Evolutionary conservation across 768 basidiomycete genomes (phyloP), one percentile per base, ranked within the genome.

Genomic region (Boletus subcaerulescens): DNA sequence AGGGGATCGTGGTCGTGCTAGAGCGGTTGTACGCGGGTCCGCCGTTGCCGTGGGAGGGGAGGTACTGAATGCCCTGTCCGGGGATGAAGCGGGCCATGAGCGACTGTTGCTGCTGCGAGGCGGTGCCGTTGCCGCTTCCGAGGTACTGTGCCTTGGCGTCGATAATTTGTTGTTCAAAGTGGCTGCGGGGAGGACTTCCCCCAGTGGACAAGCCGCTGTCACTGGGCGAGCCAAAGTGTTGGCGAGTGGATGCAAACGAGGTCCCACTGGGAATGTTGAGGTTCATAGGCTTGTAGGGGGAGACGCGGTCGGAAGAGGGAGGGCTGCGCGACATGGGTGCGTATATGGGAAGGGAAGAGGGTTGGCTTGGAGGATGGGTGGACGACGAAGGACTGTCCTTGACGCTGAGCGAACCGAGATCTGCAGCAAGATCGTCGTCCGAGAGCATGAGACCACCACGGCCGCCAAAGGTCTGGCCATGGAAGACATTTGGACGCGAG

Each of bases 371-470:
- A 14, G 83, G 81, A 42, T 79, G 76, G 52, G 75, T 66, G 2
- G 74, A 73, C n/a, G 81, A 76, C 18, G 77, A 75, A 4, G 77
- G 60, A 5, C 60, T 55, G 43, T 69, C 68, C 43, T 60, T 62
- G n/a, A 91, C 61, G 61, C 74, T 86, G 58, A 91, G 75, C 53
- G 82, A 63, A 22, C 80, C 82, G 33, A 92, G 77, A 62, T 87
- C 87, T 20, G 78, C 80, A 0, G 87, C 87, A 13, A 93, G 80
- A 57, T 93, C 91, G 48, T 93, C 91, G 57, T 93, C 91, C 0
- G 83, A 83, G 20, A 93, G 71, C 70, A 87, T 73, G 29, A 90
- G 73, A 3, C 87, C 84, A 1, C 86, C 76, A 4, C 86, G 78
- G 4, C 78, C 72, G 26, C 79, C 73, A 43, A 68, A 73, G 2